phyloP scores from a whole-genome alignment of 805 yeast species.

The Metschnikowia similis region DNA sequence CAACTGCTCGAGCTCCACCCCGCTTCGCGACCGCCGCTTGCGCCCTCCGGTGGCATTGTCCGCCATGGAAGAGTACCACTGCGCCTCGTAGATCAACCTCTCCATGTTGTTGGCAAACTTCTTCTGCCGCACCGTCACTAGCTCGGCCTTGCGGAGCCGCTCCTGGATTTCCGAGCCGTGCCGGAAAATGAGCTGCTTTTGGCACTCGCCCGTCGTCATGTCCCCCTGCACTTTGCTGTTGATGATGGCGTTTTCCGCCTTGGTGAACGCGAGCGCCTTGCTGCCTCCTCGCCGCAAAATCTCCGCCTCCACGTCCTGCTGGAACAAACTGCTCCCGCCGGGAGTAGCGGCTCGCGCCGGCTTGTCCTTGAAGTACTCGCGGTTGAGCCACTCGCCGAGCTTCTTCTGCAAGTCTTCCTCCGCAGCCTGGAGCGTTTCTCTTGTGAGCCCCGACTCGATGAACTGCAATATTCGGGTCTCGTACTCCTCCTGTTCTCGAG shows the following conservation, averaged over 20 bases:
- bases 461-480: constrained; percentile 8
- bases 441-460: constrained; percentile 19
- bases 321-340: not conserved
- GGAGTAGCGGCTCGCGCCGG: not conserved
- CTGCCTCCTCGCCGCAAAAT: constrained; percentile 14
- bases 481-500: constrained; percentile 8
- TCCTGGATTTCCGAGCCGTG: constrained; percentile 17
- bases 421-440: constrained; percentile 12
- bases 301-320: constrained; percentile 9
- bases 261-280: constrained; percentile 18
- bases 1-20: constrained; percentile 16
- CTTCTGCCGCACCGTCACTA: constrained; percentile 24
- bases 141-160: constrained; percentile 21
- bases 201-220: constrained; percentile 12
- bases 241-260: constrained; percentile 22
- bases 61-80: constrained; percentile 31
- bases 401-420: constrained; percentile 9
- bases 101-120: constrained; percentile 28
- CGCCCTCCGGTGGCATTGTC: constrained; percentile 13
- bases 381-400: not conserved
- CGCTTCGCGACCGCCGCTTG: constrained; percentile 13
- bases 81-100: constrained; percentile 35
- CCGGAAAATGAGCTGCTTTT: constrained; percentile 24
- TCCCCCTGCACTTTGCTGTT: constrained; percentile 15
- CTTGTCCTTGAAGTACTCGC: not conserved